Evolutionary conservation across 768 basidiomycete species (phyloP).

Genomic region (Xerocomellus chrysenteron): DNA sequence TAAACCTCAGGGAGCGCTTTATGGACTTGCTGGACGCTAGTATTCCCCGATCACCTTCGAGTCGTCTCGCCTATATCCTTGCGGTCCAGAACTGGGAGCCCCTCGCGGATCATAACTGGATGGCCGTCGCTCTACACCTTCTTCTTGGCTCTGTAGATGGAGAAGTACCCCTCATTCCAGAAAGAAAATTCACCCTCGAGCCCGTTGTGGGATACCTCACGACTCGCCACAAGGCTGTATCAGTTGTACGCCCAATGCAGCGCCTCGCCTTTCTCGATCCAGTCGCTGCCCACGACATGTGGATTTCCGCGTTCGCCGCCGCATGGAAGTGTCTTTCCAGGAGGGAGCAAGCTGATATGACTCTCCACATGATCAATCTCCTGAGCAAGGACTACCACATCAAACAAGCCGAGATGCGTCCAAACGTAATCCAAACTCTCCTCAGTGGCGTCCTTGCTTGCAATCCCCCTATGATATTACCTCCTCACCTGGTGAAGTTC

Average conservation of each 20-base stretch:
- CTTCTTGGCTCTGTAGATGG: conserved; percentile 71
- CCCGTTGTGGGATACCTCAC: conserved; percentile 34
- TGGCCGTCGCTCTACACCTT: conserved; percentile 86
- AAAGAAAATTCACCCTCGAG: conserved; percentile 40
- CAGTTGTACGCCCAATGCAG: conserved; percentile 74
- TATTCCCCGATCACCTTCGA: conserved; percentile 78
- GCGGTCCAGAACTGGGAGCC: conserved; percentile 96
- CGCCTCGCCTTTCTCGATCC: conserved; percentile 81
- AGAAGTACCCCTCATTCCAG: conserved; percentile 41
- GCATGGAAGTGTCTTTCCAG: conserved; percentile 84
- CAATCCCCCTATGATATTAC: conserved; percentile 81
- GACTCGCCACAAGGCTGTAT: conserved; percentile 46
- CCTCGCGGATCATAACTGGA: conserved; percentile 91
- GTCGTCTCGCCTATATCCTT: conserved; percentile 84
- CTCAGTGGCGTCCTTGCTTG: conserved; percentile 85
- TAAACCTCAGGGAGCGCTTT: conserved; percentile 76
- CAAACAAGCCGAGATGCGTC: conserved; percentile 82
- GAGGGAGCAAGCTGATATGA: conserved; percentile 85
- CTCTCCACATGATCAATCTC: conserved; percentile 84
- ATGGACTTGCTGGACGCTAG: conserved; percentile 88
- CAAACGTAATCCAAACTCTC: conserved; percentile 90
- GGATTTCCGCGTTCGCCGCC: conserved; percentile 85
- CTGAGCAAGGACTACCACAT: conserved; percentile 93
- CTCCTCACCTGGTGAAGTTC: conserved; percentile 94
- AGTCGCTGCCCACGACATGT: conserved; percentile 73